A percentile compares a stretch with the other conserved stretches of the same genome.
Evolutionary conservation across 225 moss, liverwort and hornwort genomes (phyloP).

Genomic region (Polytrichum formosum): DNA sequence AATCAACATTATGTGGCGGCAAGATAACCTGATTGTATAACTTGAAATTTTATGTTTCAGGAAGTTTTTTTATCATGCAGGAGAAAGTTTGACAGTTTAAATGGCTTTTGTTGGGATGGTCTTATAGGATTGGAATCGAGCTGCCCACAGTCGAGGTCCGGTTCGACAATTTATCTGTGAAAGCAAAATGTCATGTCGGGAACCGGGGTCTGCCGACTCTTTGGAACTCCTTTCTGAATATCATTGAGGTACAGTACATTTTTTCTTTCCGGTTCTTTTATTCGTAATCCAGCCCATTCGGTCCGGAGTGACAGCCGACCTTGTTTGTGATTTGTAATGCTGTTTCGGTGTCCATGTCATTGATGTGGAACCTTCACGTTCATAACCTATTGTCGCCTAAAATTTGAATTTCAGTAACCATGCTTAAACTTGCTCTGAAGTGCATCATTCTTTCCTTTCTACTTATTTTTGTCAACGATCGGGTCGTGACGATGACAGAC

Average conservation of each 20-base stretch:
- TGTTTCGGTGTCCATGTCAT: too few species aligned
- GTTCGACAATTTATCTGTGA: slow-evolving; percentile 51
- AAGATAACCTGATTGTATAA: background rate
- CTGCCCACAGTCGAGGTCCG: slow-evolving; percentile 72
- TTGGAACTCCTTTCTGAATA: slow-evolving; percentile 38
- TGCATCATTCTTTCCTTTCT: too few species aligned
- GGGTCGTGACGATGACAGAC: background rate
- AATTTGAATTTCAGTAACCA: too few species aligned
- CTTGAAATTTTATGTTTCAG: background rate
- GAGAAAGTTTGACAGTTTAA: too few species aligned
- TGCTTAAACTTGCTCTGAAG: too few species aligned
- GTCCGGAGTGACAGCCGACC: too few species aligned
- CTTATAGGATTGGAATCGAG: slow-evolving; percentile 55
- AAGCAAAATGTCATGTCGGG: slow-evolving; percentile 48
- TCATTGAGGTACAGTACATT: slow-evolving; percentile 35
- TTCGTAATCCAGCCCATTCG: too few species aligned
- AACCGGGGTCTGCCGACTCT: slow-evolving; percentile 60
- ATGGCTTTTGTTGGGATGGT: background rate
- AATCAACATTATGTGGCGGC: too few species aligned
- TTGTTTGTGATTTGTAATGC: too few species aligned
- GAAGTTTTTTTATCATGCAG: background rate
- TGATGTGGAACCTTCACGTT: too few species aligned
- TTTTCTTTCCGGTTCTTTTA: background rate
- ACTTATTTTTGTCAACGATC: too few species aligned
- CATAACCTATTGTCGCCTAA: too few species aligned